Conservation (phyloP, 192 early-diverging fungal genomes). For the Coemansia sp. region DNA sequence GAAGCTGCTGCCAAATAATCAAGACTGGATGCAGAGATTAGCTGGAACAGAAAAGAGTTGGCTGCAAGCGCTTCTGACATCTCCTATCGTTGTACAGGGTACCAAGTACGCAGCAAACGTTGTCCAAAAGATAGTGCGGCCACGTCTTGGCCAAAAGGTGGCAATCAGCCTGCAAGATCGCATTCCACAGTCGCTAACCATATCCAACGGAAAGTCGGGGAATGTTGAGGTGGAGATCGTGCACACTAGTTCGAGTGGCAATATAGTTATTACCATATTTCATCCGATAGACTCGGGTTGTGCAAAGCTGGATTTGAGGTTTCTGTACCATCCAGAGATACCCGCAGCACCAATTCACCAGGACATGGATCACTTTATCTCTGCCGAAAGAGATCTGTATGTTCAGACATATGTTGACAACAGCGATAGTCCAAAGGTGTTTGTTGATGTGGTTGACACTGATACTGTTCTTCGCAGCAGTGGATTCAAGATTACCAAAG, state of each 20-base stretch:
- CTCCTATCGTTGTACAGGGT: slow-evolving; percentile 72
- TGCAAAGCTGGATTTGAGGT: neutral
- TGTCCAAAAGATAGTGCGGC: slow-evolving; percentile 59
- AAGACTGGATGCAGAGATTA: slow-evolving; percentile 70
- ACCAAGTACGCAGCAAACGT: slow-evolving; percentile 62
- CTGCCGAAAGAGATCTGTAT: slow-evolving; percentile 7
- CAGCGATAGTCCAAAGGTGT: neutral
- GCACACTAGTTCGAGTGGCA: slow-evolving; percentile 65
- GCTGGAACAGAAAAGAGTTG: slow-evolving; percentile 73
- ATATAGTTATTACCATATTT: slow-evolving; percentile 55
- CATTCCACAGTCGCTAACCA: slow-evolving; percentile 7
- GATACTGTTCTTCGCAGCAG: neutral
- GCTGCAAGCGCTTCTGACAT: slow-evolving; percentile 79
- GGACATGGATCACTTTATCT: slow-evolving; percentile 1
- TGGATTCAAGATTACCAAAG: slow-evolving; percentile 57
- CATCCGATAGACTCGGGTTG: slow-evolving; percentile 44
- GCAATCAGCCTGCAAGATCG: neutral
- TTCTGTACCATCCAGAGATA: slow-evolving; percentile 16
- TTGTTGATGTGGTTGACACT: slow-evolving; percentile 10
- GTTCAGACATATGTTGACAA: slow-evolving; percentile 17
- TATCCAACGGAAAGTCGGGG: slow-evolving; percentile 46
- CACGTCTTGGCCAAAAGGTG: slow-evolving; percentile 58
- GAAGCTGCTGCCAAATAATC: slow-evolving; percentile 23
- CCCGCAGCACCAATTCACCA: slow-evolving; percentile 12
- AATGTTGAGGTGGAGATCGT: slow-evolving; percentile 84